A percentile compares a stretch with the other conserved stretches of the same genome.
Conservation (phyloP, 2,329 filamentous ascomycete genomes). For the Penicillium digitatum region DNA sequence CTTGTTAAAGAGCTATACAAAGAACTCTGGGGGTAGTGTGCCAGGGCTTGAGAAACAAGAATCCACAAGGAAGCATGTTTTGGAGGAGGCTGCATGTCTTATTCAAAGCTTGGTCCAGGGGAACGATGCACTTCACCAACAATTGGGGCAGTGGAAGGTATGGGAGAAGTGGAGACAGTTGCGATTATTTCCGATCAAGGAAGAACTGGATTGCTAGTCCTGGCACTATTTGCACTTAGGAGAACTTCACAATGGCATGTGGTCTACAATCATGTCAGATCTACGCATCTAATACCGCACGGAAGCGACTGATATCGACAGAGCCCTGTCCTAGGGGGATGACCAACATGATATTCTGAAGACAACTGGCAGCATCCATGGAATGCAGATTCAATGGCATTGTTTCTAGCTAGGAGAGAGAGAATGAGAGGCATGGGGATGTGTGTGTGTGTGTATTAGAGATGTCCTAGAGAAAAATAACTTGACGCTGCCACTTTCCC, state of each 20-base stretch:
- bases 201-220: background rate
- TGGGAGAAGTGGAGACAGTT: background rate
- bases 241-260: background rate
- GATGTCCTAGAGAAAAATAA: no score
- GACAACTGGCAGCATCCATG: background rate
- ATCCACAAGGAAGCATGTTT: slow-evolving; percentile 20
- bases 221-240: background rate
- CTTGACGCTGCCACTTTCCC: background rate
- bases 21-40: slow-evolving; percentile 13
- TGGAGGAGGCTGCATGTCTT: slow-evolving; percentile 15
- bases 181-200: background rate
- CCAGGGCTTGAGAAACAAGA: slow-evolving; percentile 15
- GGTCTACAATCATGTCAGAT: background rate
- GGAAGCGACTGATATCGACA: background rate
- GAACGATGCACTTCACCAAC: slow-evolving; percentile 9
- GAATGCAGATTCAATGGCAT: background rate
- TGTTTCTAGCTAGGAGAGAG: background rate
- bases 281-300: background rate
- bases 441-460: no score
- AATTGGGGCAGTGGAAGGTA: slow-evolving; percentile 7
- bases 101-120: slow-evolving; percentile 10
- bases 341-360: background rate
- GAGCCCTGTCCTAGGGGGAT: background rate
- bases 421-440: no score
- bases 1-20: slow-evolving; percentile 15